Evolutionary conservation across 2,329 filamentous ascomycete species (phyloP).

Genomic region (Pseudogymnoascus sp.): DNA sequence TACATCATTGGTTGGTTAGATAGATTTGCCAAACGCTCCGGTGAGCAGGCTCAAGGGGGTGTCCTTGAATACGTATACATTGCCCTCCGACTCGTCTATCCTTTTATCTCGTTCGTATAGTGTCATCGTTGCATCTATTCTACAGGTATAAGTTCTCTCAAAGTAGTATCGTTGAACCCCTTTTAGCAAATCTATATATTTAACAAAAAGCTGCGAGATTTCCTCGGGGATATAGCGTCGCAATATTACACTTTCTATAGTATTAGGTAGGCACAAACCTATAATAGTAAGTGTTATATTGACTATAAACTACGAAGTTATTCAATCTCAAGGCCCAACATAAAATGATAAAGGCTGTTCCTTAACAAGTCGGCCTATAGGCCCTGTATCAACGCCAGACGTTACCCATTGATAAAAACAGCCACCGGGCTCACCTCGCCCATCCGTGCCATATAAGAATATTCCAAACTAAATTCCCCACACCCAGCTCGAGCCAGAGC

Average conservation of each 20-base stretch:
- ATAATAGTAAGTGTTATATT: neutral
- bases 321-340: neutral
- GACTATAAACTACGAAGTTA: constrained; percentile 2
- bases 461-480: neutral
- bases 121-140: neutral
- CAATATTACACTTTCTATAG: neutral
- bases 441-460: neutral
- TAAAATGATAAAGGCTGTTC: neutral
- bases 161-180: neutral
- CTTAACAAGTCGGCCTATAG: neutral
- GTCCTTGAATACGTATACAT: neutral
- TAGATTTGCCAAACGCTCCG: neutral
- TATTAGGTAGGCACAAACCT: neutral
- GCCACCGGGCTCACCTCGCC: neutral
- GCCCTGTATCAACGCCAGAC: neutral
- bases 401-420: neutral
- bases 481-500: neutral
- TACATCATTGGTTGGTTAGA: neutral
- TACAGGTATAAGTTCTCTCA: neutral
- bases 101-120: neutral
- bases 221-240: neutral
- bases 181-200: neutral
- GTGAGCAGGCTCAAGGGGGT: neutral
- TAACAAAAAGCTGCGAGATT: neutral
- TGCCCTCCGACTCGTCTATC: neutral